Evolutionary conservation across 1,139 yeast species (phyloP).

Genomic region (Hyphopichia burtonii): DNA sequence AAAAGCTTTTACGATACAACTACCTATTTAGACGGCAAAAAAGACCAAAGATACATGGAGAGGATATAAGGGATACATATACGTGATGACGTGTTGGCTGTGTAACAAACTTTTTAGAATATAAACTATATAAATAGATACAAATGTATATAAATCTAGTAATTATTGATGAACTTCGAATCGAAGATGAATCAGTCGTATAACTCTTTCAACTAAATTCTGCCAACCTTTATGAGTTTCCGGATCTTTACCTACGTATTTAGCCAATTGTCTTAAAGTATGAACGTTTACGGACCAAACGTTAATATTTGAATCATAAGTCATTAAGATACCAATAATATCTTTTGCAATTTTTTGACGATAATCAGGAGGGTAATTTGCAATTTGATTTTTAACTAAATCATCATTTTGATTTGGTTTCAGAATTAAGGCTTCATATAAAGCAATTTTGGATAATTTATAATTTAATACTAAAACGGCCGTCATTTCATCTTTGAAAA

Average conservation of each 20-base stretch:
- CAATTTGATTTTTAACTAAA: slow-evolving; percentile 18
- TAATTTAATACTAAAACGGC: slow-evolving; percentile 34
- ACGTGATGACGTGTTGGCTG: too few species aligned
- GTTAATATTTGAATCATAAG: slow-evolving; percentile 31
- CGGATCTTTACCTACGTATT: slow-evolving; percentile 27
- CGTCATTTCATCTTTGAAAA: slow-evolving; percentile 34
- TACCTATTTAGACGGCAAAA: too few species aligned
- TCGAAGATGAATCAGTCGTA: slow-evolving; percentile 25
- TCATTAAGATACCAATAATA: slow-evolving; percentile 36
- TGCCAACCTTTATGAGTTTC: slow-evolving; percentile 25
- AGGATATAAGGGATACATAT: too few species aligned
- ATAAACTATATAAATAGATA: too few species aligned
- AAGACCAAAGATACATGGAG: too few species aligned
- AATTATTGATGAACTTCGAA: slow-evolving; percentile 8
- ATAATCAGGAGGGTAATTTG: slow-evolving; percentile 24
- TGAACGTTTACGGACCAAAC: slow-evolving; percentile 41
- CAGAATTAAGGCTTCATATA: slow-evolving; percentile 28
- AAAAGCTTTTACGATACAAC: too few species aligned
- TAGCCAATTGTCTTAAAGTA: slow-evolving; percentile 29
- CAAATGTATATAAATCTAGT: neutral
- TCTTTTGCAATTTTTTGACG: slow-evolving; percentile 32
- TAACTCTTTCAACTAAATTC: slow-evolving; percentile 24
- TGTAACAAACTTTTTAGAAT: too few species aligned
- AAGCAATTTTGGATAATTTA: slow-evolving; percentile 30
- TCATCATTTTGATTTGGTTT: slow-evolving; percentile 15